Evolutionary conservation across 768 basidiomycete genomes (phyloP).

Genomic region (Termitomyces sp.): DNA sequence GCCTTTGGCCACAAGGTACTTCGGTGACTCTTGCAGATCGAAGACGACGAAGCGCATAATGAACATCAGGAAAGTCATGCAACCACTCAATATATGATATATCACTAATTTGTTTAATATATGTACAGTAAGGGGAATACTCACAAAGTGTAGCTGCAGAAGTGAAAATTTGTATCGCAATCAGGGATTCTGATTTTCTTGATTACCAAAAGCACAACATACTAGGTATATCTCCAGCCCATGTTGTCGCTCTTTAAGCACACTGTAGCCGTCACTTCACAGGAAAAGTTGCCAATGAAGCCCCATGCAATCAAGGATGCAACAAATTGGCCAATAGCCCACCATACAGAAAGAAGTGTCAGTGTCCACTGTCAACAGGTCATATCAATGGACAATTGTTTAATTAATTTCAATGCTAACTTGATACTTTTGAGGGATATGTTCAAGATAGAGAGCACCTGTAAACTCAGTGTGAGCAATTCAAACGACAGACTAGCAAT

Average conservation of each 20-base stretch:
- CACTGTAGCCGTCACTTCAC: constrained; percentile 27
- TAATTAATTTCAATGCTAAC: constrained; percentile 15
- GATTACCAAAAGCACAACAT: constrained; percentile 44
- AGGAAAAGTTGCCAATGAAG: constrained; percentile 54
- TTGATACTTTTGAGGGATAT: constrained; percentile 39
- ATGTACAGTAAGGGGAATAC: constrained; percentile 13
- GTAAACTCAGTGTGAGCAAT: neutral
- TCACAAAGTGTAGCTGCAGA: constrained; percentile 36
- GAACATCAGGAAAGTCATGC: constrained; percentile 49
- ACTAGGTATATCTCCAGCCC: constrained; percentile 61
- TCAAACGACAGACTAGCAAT: neutral
- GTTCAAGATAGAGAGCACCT: constrained; percentile 43
- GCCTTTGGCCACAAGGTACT: constrained; percentile 55
- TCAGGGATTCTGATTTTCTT: constrained; percentile 34
- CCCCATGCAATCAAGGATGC: constrained; percentile 52
- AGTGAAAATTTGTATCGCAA: constrained; percentile 35
- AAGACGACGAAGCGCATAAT: constrained; percentile 54
- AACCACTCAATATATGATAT: constrained; percentile 36
- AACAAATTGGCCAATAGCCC: constrained; percentile 46
- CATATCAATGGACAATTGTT: neutral
- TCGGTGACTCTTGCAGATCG: constrained; percentile 57
- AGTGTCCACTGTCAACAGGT: constrained; percentile 48
- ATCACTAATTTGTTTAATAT: neutral
- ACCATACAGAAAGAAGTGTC: constrained; percentile 51
- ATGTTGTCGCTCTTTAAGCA: constrained; percentile 49